These are phyloP conservation scores for Nakazawaea wyomingensis DNA, from an alignment of 805 yeast genomes.

Conservation along the genomic window DNA sequence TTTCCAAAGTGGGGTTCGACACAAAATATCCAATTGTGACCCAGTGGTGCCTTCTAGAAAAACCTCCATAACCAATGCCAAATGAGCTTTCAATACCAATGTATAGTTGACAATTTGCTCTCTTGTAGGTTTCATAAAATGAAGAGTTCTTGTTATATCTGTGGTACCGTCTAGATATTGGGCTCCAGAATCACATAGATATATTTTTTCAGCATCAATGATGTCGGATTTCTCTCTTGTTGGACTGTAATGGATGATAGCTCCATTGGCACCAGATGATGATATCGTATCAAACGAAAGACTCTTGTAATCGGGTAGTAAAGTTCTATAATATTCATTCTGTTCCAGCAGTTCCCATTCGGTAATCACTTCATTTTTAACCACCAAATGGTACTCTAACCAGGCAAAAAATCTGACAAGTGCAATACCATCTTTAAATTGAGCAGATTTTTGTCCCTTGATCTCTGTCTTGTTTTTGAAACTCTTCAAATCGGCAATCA, in stretches of 20 bases:
- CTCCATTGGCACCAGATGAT: slow-evolving; percentile 70
- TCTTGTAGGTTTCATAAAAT: slow-evolving; percentile 51
- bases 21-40: slow-evolving; percentile 69
- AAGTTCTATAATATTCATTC: slow-evolving; percentile 41
- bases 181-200: slow-evolving; percentile 84
- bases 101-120: slow-evolving; percentile 71
- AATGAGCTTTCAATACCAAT: slow-evolving; percentile 84
- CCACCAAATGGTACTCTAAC: slow-evolving; percentile 59
- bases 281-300: slow-evolving; percentile 74
- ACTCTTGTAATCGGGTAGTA: slow-evolving; percentile 48
- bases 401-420: slow-evolving; percentile 73
- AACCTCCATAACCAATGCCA: slow-evolving; percentile 74
- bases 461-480: slow-evolving; percentile 73
- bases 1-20: slow-evolving; percentile 78
- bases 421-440: slow-evolving; percentile 78
- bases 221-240: slow-evolving; percentile 48
- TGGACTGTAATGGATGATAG: slow-evolving; percentile 75
- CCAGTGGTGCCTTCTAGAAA: slow-evolving; percentile 80
- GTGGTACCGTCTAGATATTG: slow-evolving; percentile 90
- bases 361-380: slow-evolving; percentile 36
- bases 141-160: slow-evolving; percentile 86
- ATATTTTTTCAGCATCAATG: slow-evolving; percentile 64
- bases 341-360: slow-evolving; percentile 57
- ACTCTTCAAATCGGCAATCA: slow-evolving; percentile 60
- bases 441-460: slow-evolving; percentile 68